phyloP scores from a whole-genome alignment of 805 yeast species.

The Tetrapisispora fleetii region DNA sequence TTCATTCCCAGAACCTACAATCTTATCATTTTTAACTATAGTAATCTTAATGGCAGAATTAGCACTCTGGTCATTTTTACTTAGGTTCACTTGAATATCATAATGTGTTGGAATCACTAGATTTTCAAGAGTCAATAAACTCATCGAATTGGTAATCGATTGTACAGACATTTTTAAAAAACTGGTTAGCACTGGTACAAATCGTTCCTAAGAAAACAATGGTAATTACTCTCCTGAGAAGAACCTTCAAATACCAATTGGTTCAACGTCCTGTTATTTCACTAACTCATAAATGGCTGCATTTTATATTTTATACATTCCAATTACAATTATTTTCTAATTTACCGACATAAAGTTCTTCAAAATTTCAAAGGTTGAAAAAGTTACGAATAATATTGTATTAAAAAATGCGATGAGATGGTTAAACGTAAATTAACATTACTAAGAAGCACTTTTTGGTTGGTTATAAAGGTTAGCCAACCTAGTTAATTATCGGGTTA shows the following conservation, averaged over 20 bases:
- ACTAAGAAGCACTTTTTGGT: no score
- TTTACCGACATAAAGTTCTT: background rate
- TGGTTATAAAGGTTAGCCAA: no score
- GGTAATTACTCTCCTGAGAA: no score
- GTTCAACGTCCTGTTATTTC: no score
- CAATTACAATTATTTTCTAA: no score
- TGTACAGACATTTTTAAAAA: background rate
- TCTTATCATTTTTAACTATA: background rate
- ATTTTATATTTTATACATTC: no score
- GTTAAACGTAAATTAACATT: no score
- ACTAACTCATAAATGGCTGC: no score
- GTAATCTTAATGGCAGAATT: conserved; percentile 26
- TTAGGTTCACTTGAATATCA: conserved; percentile 30
- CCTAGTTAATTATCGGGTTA: background rate
- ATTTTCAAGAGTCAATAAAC: conserved; percentile 16
- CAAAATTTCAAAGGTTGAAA: background rate
- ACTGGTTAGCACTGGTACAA: background rate
- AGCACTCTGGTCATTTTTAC: conserved; percentile 40
- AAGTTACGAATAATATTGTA: background rate
- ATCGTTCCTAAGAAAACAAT: no score
- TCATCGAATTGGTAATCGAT: background rate
- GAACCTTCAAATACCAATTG: no score
- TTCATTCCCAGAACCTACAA: background rate
- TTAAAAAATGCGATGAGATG: background rate
- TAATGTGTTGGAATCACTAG: conserved; percentile 28